Evolutionary conservation across 352 stramenopile species (phyloP).

Genomic region (Pythium angustatum): DNA sequence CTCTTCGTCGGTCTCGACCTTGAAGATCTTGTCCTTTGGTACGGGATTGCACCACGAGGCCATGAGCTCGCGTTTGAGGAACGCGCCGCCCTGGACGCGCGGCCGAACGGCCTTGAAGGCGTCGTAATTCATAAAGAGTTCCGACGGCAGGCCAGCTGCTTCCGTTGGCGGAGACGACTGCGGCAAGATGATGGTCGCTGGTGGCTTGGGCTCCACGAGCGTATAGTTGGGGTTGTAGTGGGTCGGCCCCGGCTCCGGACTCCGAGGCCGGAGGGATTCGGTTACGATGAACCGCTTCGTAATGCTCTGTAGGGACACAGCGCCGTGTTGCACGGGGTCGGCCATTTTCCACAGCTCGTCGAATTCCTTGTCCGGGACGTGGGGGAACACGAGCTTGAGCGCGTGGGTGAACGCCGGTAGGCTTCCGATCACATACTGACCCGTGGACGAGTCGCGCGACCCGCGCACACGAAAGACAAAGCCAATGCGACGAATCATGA

Average conservation of each 20-base stretch:
- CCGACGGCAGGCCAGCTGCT: constrained; percentile 41
- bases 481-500: constrained; percentile 51
- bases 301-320: constrained; percentile 19
- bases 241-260: constrained; percentile 63
- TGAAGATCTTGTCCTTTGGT: constrained; percentile 23
- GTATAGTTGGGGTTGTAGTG: constrained; percentile 64
- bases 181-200: constrained; percentile 53
- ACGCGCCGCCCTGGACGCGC: constrained; percentile 40
- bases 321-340: constrained; percentile 14
- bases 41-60: constrained; percentile 84
- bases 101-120: constrained; percentile 61
- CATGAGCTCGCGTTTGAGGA: constrained; percentile 58
- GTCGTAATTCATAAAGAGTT: constrained; percentile 76
- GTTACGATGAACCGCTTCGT: constrained; percentile 9
- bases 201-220: constrained; percentile 40
- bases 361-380: constrained; percentile 47
- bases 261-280: constrained; percentile 37
- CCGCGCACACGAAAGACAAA: constrained; percentile 53
- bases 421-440: constrained; percentile 7
- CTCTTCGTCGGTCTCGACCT: constrained; percentile 27
- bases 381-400: constrained; percentile 55
- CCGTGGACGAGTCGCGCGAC: constrained; percentile 13
- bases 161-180: constrained; percentile 29
- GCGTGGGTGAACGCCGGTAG: constrained; percentile 39
- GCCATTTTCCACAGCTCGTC: constrained; percentile 56